Base-by-base conservation (phyloP, 2,329 filamentous ascomycete species). In the Trichoderma guizhouense region DNA sequence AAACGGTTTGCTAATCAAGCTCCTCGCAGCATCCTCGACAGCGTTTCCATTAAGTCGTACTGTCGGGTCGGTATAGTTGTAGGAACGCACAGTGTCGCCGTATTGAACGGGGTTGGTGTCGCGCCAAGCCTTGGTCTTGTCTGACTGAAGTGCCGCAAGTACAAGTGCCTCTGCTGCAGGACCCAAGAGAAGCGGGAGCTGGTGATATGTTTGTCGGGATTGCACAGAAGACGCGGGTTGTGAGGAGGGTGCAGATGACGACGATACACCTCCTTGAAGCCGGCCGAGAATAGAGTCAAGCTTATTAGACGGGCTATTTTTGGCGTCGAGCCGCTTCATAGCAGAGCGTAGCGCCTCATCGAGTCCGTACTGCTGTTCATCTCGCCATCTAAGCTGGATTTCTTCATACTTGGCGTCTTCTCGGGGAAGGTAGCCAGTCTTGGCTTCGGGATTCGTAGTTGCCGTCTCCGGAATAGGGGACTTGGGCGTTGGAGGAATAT, bases 401-500 rank as follows among this genome's bases (percentile, higher is more conserved):
- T 90, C 88, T 8, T 84, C 80, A 21, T 84, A 83, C 69, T 83
- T 84, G 6, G 81, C 72, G 3, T 82, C 82, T 18, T 82, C 79
- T 9, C 79, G 75, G 0, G 84, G 83, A 12, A 87, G 77, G 36
- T 81, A 76, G 15, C 75, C 78, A 5, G 79, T 77, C 71, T 79
- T 83, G 30, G 76, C 61, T 34, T 77, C 75, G 11, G 72, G 51
- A 36, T 74, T 73, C 73, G 74, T 71, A 47, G 74, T 71, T 3
- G 74, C 71, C 15, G 75, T 72, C 74, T 84, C 84, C 8, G 77
- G 79, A 1, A 79, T 78, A 0, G 88, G 88, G 14, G 87, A 89
- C 76, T 86, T 87, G 14, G 88, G 87, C 4, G 86, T 86, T 3
- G 84, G 81, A 2, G 88, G 88, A 62, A 90, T 89, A 73, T 90